phyloP scores from a whole-genome alignment of 805 yeast species.

The Monosporozyma aerobia region DNA sequence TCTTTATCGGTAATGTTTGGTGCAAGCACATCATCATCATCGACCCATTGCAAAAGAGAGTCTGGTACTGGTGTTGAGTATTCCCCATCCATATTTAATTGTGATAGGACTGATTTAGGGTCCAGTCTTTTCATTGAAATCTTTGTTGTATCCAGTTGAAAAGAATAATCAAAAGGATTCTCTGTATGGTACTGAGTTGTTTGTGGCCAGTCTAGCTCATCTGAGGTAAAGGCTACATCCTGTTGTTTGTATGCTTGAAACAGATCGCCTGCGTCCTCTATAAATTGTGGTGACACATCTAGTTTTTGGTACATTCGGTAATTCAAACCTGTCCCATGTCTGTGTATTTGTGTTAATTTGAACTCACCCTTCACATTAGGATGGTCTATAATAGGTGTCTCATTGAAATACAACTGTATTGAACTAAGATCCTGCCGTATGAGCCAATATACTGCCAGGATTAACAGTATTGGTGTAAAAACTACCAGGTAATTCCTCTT shows the following conservation, averaged over 20 bases:
- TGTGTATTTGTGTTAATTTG: conserved; percentile 15
- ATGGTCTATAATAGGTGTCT: background rate
- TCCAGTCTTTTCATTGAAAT: conserved; percentile 33
- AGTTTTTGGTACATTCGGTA: conserved; percentile 12
- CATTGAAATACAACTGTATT: background rate
- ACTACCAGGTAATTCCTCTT: background rate
- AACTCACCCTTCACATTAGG: conserved; percentile 5
- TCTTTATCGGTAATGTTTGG: conserved; percentile 73
- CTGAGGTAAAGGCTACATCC: background rate
- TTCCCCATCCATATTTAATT: conserved; percentile 28
- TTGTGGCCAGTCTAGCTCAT: conserved; percentile 17
- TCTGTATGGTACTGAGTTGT: conserved; percentile 11
- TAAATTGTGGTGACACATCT: conserved; percentile 13
- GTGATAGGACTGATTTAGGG: conserved; percentile 60
- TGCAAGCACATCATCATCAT: conserved; percentile 40
- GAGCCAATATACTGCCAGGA: background rate
- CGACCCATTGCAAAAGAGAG: background rate
- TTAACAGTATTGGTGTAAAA: background rate
- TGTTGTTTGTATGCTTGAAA: conserved; percentile 6
- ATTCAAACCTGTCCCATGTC: conserved; percentile 17
- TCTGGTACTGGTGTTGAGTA: background rate
- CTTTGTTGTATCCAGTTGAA: conserved; percentile 7
- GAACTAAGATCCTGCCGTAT: background rate
- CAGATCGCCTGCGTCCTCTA: conserved; percentile 11
- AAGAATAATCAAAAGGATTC: conserved; percentile 20